These are phyloP conservation scores for Olyra latifolia DNA, from an alignment of 176 grass and related monocot genomes.

Conservation along the genomic window DNA sequence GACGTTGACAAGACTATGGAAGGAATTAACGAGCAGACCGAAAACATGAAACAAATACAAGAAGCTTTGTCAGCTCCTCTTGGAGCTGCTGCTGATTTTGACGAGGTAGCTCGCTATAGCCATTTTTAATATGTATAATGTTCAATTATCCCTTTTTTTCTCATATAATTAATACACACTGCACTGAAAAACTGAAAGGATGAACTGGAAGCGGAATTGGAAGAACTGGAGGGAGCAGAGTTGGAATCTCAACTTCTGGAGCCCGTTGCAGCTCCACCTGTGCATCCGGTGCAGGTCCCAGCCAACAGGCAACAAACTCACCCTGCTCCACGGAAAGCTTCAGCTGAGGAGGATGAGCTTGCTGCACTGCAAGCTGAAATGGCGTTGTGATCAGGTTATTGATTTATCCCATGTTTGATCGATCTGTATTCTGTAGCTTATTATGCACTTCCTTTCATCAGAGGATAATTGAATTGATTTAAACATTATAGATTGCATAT, in stretches of 20 bases:
- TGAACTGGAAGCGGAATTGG: conserved; percentile 81
- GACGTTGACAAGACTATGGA: conserved; percentile 91
- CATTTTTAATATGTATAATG: conserved; percentile 9
- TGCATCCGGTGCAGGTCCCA: conserved; percentile 56
- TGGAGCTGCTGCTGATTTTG: conserved; percentile 77
- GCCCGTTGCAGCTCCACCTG: conserved; percentile 56
- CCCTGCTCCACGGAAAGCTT: conserved; percentile 55
- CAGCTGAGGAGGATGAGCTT: conserved; percentile 81
- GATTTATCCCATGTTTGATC: neutral
- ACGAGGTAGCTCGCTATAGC: conserved; percentile 43
- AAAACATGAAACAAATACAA: conserved; percentile 96
- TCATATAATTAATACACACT: neutral
- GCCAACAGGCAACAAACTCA: conserved; percentile 33
- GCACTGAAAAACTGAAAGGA: conserved; percentile 44
- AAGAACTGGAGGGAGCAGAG: conserved; percentile 81
- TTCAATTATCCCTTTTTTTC: neutral
- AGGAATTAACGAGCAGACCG: conserved; percentile 84
- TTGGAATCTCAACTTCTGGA: conserved; percentile 81
- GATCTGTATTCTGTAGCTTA: neutral
- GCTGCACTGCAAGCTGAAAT: conserved; percentile 83
- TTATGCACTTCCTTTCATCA: neutral
- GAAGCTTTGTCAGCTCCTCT: conserved; percentile 80
- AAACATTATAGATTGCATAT: neutral
- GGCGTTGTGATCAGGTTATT: conserved; percentile 65
- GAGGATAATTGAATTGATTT: neutral